These are phyloP conservation scores for Phytophthora sp. DNA, from an alignment of 352 stramenopile genomes.

Conservation along the genomic window DNA sequence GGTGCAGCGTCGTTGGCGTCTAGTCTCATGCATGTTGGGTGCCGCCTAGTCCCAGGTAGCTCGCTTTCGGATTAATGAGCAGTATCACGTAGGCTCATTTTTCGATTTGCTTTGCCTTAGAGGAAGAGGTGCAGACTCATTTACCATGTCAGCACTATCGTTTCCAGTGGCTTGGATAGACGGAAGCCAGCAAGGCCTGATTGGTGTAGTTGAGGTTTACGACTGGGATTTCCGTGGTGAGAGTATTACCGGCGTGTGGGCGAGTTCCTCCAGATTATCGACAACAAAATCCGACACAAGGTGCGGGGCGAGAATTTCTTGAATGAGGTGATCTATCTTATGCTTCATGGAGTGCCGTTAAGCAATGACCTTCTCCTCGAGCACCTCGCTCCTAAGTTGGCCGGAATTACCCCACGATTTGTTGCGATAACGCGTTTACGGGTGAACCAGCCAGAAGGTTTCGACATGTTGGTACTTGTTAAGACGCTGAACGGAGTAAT, in stretches of 20 bases:
- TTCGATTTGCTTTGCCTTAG: too few relatives aligned
- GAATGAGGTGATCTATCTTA: background rate
- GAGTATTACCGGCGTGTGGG: background rate
- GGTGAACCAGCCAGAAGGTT: too few relatives aligned
- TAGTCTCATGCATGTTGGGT: too few relatives aligned
- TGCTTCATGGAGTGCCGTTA: slow-evolving; percentile 1
- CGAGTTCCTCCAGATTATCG: slow-evolving; percentile 1
- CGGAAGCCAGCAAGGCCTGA: background rate
- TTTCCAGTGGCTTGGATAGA: slow-evolving; percentile 4
- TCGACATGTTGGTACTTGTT: background rate
- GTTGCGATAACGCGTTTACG: background rate
- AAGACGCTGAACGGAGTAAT: background rate
- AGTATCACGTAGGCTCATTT: too few relatives aligned
- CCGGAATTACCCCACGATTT: background rate
- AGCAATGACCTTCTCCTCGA: background rate
- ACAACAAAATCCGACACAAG: background rate
- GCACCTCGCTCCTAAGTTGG: background rate
- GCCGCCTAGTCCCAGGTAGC: too few relatives aligned
- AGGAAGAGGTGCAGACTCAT: too few relatives aligned
- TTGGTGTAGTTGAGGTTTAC: slow-evolving; percentile 9
- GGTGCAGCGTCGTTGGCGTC: too few relatives aligned
- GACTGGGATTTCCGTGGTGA: background rate
- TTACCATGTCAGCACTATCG: background rate
- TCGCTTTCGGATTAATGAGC: too few relatives aligned
- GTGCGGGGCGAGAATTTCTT: background rate